Evolutionary conservation across 176 grass and related monocot genomes (phyloP).

Genomic region (Triticum dicoccoides): DNA sequence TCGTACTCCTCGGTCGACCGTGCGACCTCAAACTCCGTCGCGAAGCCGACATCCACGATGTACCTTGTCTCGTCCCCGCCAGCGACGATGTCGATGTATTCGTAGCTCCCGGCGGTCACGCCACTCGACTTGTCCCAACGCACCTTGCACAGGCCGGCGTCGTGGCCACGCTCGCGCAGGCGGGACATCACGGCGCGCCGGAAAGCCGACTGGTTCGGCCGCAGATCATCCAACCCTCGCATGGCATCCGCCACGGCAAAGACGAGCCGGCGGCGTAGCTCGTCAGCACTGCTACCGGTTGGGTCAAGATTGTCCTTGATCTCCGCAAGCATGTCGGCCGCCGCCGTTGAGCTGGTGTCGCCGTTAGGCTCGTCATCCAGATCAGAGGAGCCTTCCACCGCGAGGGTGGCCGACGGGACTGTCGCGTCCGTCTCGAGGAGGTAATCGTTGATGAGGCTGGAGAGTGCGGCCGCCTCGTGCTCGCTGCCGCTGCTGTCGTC

Average conservation of each 20-base stretch:
- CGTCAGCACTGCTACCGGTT: background rate
- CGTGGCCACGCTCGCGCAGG: slow-evolving; percentile 31
- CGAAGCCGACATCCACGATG: slow-evolving; percentile 51
- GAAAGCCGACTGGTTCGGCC: slow-evolving; percentile 7
- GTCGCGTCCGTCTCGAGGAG: slow-evolving; percentile 29
- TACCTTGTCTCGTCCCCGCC: background rate
- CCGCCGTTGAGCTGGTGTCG: background rate
- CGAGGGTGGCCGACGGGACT: background rate
- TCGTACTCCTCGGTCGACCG: slow-evolving; percentile 27
- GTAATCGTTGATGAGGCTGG: slow-evolving; percentile 46
- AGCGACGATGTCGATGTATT: slow-evolving; percentile 47
- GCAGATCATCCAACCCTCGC: background rate
- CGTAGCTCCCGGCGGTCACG: slow-evolving; percentile 34
- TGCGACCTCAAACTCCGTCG: slow-evolving; percentile 37
- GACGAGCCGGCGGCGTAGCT: background rate
- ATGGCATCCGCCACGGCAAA: slow-evolving; percentile 14
- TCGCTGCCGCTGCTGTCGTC: slow-evolving; percentile 39
- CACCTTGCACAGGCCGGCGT: slow-evolving; percentile 51
- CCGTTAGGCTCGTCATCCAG: background rate
- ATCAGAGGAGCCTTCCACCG: background rate
- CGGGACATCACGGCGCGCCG: slow-evolving; percentile 26
- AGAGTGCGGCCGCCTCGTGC: slow-evolving; percentile 33
- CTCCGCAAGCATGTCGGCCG: background rate
- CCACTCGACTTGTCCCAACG: slow-evolving; percentile 22
- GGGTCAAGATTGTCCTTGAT: background rate